Base-by-base conservation (phyloP, 257 asterid genomes). In the Salvia hispanica region DNA sequence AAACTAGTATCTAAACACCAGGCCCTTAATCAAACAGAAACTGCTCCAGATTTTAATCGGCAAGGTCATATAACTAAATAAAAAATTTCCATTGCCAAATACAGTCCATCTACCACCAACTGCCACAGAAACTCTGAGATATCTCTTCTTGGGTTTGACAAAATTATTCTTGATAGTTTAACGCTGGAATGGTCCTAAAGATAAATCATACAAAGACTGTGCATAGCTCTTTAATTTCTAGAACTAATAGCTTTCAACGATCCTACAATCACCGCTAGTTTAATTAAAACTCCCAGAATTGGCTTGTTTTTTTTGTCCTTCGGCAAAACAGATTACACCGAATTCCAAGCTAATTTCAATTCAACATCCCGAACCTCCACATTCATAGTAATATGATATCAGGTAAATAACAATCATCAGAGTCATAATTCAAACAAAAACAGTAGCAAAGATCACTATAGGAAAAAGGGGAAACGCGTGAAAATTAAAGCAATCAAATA, bases 41-140 rank as follows among this genome's bases (percentile, higher is more conserved):
- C 43, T 33, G 47, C 50, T 15, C 21, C 66, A 64, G 53, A 58
- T 31, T 66, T 64, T 4, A 50, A 18, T 45, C 37, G 48, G 67
- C 39, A 53, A 5, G 12, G 51, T 47, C 21, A 39, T 4, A 47
- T 39, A 6, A 14, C 57, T 53, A 52, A 37, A 3, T 31, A 40
- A 28, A 47, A 37, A 57, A 12, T 44, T 18, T 18, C 36, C 66
- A 51, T 14, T n/a, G 40, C 21, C 50, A 60, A 64, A 21, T 28
- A 12, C 36, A 13, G 21, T 51, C 34, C 56, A 72, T 16, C 45
- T 16, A 57, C 60, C 56, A 57, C 60, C 56, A 44, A 56, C 53
- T 34, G 28, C 9, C 14, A n/a, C 54, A 56, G 33, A 53, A 46
- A 43, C 58, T 44, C 40, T 28, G 16, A 1, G 8, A 68, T 57